Base-by-base conservation (phyloP, 192 early-diverging fungal genomes). In the Oehlia diaphana region DNA sequence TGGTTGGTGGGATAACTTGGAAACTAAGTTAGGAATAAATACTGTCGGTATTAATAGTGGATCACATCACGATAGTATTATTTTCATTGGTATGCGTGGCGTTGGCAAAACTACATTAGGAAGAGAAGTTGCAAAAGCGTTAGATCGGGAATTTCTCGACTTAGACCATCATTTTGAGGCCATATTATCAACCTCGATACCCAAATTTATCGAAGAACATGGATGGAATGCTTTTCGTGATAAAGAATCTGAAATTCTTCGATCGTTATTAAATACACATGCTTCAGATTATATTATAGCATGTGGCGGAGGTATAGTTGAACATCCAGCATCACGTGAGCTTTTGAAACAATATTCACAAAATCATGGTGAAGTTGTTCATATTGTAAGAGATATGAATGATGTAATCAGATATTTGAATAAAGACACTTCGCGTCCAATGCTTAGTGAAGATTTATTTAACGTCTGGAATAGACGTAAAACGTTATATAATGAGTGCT, bases 21-120 rank as follows among this genome's bases (percentile, higher is more conserved):
- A 94, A 65, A 89, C 91, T 78, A 91, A 91, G 33, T 85, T 99
- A 53, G 92, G 92, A 28, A 92, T 92, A 9, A 84, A 85, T 8
- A 80, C 86, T 4, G 80, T 86, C 7, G 94, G 93, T 70, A 65
- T 90, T 47, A 88, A 93, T 82, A 83, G 83, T 42, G 87, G 84
- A 33, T 66, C 70, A 33, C 35, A 67, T 4, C 69, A 87, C 9
- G 80, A 82, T 35, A 1, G 89, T 93, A 28, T 83, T 97, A n/a
- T 99, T 16, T 84, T 99, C n/a, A 93, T 99, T 81, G 98, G 98
- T 61, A 99, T 99, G 98, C 93, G 98, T 78, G 98, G 97, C n/a
- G 96, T 91, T 7, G 98, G 98, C 70, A 99, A 99, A 86, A 95
- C 96, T 0, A 89, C 93, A 7, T 89, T 96, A 77, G 96, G 96